Evolutionary conservation across 1,284 basidiomycete species (phyloP).

Genomic region (Cyathus olla): DNA sequence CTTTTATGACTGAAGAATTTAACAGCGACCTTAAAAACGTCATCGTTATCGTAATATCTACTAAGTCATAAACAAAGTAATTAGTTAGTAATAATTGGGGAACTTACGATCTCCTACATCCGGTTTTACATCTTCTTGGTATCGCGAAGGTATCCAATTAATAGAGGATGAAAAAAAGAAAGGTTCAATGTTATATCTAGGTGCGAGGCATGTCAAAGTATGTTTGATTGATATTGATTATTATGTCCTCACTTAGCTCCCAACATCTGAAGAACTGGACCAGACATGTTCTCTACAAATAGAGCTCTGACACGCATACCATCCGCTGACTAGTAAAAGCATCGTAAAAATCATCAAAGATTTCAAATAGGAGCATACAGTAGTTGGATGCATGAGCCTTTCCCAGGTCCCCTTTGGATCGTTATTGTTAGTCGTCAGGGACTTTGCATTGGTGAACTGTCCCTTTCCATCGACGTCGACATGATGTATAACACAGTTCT

Average conservation of each 20-base stretch:
- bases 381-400: not conserved
- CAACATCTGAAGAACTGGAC: constrained; percentile 50
- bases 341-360: not conserved
- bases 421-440: not conserved
- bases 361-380: not conserved
- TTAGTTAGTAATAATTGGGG: not conserved
- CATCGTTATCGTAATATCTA: constrained; percentile 50
- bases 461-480: constrained; percentile 33
- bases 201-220: not conserved
- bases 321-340: constrained; percentile 23
- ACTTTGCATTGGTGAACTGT: constrained; percentile 18
- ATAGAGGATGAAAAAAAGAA: constrained; percentile 55
- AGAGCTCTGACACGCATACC: constrained; percentile 43
- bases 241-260: constrained; percentile 38
- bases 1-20: constrained; percentile 11
- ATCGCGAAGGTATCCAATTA: constrained; percentile 53
- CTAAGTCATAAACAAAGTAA: not conserved
- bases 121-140: constrained; percentile 40
- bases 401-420: constrained; percentile 1
- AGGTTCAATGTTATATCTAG: constrained; percentile 51
- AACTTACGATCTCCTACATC: constrained; percentile 44
- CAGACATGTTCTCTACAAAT: constrained; percentile 48
- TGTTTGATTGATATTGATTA: not conserved
- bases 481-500: constrained; percentile 23
- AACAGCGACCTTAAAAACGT: constrained; percentile 47